Evolutionary conservation across 2,329 filamentous ascomycete species (phyloP), one percentile per base, ranked within the genome.

Genomic region (Talaromyces sp.): DNA sequence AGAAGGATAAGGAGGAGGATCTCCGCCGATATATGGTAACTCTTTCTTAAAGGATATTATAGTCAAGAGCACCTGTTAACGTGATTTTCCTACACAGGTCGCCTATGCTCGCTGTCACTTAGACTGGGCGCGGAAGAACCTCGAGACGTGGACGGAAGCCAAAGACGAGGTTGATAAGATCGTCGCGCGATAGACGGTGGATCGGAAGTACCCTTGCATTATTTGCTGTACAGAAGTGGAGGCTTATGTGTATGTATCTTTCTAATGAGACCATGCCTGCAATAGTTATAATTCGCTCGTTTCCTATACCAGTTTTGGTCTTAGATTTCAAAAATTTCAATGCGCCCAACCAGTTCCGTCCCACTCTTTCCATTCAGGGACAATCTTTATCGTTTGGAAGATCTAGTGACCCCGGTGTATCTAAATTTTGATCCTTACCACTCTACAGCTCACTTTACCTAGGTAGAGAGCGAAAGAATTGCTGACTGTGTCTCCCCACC

Each of bases 1-100:
- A 99, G 78, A 84, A 84, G 66, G 93, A 98, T 79, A 99, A 99
- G 79, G 96, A 99, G 79, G 92, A 94, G 60, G 95, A 99, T 76
- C 78, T 99, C 73, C 89, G 89, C 74, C 87, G 91, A 68, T 98
- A 98, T 77, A 99, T 99, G 95, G 95, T 97, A 82, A 81, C 90
- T 80, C 33, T 11, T 59, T 43, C 6, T 15, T 13, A 56, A 19
- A 19, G 5, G 35, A 27, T 22, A 58, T 8, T 19, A 8, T 41
- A 8, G 10, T 0, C 37, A 39, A 35, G 31, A 22, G 31, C n/a
- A 35, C 35, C 50, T 37, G 22, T 19, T 54, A 19, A 54, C 17
- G 5, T 69, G 68, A 68, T 62, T 63, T 13, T 60, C 56, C 15
- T 9, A 25, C 39, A n/a, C 13, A 97, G 93, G 87, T 97, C 72